Conservation (phyloP, 495 filamentous ascomycete species). For the Niebla homalea region DNA sequence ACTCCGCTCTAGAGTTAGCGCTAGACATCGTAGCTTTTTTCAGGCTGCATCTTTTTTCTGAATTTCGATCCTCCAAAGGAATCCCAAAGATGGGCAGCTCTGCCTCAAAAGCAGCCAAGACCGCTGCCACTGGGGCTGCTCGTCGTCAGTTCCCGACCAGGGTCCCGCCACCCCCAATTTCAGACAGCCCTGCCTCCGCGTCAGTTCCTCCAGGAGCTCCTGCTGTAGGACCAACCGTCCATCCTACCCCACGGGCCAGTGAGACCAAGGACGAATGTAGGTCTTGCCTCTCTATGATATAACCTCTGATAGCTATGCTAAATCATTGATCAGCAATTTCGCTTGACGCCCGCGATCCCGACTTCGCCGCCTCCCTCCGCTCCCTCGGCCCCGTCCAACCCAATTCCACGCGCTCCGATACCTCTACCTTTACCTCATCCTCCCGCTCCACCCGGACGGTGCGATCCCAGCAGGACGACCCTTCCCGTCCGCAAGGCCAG, state of each 20-base stretch:
- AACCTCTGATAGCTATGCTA: neutral
- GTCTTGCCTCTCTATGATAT: neutral
- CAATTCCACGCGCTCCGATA: constrained; percentile 41
- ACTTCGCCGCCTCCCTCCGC: constrained; percentile 48
- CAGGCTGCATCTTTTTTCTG: too few species aligned
- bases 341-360: constrained; percentile 50
- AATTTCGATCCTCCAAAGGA: neutral
- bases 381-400: constrained; percentile 52
- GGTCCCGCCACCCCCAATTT: constrained; percentile 24
- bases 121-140: constrained; percentile 37
- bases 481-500: constrained; percentile 6
- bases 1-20: too few species aligned
- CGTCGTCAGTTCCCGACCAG: constrained; percentile 45
- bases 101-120: constrained; percentile 46
- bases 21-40: neutral
- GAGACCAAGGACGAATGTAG: constrained; percentile 21
- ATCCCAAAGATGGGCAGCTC: constrained; percentile 42
- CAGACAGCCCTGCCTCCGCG: constrained; percentile 19
- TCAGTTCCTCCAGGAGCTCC: constrained; percentile 15
- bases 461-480: constrained; percentile 4
- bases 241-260: constrained; percentile 21
- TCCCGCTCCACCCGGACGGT: constrained; percentile 10
- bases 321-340: constrained; percentile 39
- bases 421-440: constrained; percentile 32
- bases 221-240: constrained; percentile 22